Evolutionary conservation across 2,329 filamentous ascomycete genomes (phyloP).

Genomic region (Didymella sp.): DNA sequence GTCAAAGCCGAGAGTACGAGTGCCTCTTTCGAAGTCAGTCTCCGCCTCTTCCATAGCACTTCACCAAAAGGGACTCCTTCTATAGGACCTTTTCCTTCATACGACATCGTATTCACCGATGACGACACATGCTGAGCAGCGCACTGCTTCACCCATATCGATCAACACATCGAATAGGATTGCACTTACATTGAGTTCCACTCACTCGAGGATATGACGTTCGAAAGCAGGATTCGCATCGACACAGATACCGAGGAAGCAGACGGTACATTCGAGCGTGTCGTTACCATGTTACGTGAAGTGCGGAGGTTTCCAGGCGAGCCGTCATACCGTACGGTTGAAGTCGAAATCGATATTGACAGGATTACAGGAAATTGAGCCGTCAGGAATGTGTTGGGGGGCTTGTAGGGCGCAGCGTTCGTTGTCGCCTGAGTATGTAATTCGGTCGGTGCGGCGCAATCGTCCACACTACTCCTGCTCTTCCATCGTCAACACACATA

Average conservation of each 20-base stretch:
- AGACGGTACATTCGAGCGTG: constrained; percentile 6
- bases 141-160: constrained; percentile 18
- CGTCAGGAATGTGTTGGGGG: too few species aligned
- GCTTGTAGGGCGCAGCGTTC: background rate
- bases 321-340: constrained; percentile 16
- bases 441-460: too few species aligned
- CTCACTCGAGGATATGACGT: constrained; percentile 25
- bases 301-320: constrained; percentile 15
- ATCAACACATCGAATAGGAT: constrained; percentile 6
- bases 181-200: constrained; percentile 24
- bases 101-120: constrained; percentile 5
- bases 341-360: constrained; percentile 18
- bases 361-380: background rate
- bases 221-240: constrained; percentile 13
- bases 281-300: constrained; percentile 14
- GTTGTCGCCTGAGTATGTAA: too few species aligned
- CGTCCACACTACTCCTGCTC: background rate
- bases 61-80: background rate
- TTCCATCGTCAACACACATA: background rate
- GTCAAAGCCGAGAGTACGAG: background rate
- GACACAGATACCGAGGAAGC: background rate
- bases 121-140: constrained; percentile 2
- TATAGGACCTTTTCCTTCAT: background rate
- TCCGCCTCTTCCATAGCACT: constrained; percentile 15
- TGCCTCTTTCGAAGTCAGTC: constrained; percentile 8